phyloP scores from a whole-genome alignment of 2,329 filamentous ascomycete species.

The Fusarium sarcochroum region DNA sequence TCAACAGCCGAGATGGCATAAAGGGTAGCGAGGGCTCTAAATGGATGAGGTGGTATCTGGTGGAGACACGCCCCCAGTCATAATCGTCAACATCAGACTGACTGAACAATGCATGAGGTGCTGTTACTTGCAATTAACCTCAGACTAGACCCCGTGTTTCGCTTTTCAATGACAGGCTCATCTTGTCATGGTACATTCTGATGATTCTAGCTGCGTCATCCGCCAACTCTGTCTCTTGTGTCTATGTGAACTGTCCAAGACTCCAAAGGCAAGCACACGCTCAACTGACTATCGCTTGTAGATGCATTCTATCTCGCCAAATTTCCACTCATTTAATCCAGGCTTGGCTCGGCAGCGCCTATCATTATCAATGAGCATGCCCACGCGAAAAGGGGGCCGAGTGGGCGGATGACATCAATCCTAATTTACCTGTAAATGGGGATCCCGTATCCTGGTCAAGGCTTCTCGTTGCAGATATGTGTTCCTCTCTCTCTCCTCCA shows the following conservation, averaged over 20 bases:
- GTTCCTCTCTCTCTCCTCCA: neutral
- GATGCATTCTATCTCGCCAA: slow-evolving; percentile 19
- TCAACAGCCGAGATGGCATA: slow-evolving; percentile 31
- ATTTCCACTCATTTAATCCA: slow-evolving; percentile 42
- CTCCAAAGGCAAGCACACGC: no score
- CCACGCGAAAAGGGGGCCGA: slow-evolving; percentile 40
- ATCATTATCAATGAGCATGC: slow-evolving; percentile 40
- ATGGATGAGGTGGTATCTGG: slow-evolving; percentile 24
- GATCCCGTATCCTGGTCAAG: slow-evolving; percentile 11
- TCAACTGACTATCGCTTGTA: no score
- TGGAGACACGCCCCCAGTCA: slow-evolving; percentile 14
- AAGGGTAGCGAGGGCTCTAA: neutral
- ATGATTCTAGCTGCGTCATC: slow-evolving; percentile 9
- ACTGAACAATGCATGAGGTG: slow-evolving; percentile 14
- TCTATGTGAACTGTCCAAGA: neutral
- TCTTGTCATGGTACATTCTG: slow-evolving; percentile 6
- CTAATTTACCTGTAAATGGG: slow-evolving; percentile 44
- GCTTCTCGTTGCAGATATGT: neutral
- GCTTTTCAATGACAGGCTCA: slow-evolving; percentile 3
- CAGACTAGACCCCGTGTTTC: slow-evolving; percentile 16
- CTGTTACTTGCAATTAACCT: slow-evolving; percentile 28
- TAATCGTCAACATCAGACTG: slow-evolving; percentile 23
- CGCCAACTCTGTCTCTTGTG: neutral
- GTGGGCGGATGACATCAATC: slow-evolving; percentile 49
- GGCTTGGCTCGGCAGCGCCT: slow-evolving; percentile 41